These are phyloP conservation scores for Leucoagaricus sp. DNA, from an alignment of 1,284 basidiomycete species.

Conservation along the genomic window DNA sequence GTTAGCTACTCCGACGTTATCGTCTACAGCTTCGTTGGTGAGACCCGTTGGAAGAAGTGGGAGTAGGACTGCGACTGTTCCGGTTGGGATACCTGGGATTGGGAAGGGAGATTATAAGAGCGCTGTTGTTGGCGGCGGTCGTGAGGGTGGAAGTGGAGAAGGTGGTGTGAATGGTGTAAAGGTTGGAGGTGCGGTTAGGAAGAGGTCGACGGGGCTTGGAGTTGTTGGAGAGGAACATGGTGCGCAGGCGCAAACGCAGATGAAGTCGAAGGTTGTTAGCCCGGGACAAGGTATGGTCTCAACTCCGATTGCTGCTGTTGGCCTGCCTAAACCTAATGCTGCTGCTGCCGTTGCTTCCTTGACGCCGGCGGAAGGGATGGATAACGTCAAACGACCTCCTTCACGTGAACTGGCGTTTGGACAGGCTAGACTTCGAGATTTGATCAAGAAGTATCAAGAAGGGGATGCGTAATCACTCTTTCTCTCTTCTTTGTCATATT, in stretches of 20 bases:
- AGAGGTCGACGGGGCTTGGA: constrained; percentile 2
- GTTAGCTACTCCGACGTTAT: constrained; percentile 67
- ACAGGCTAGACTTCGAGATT: constrained; percentile 69
- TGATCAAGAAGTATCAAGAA: constrained; percentile 77
- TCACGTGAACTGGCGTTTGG: constrained; percentile 64
- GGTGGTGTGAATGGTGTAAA: neutral
- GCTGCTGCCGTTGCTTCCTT: neutral
- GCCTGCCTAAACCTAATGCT: neutral
- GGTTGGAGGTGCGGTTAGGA: neutral
- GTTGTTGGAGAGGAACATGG: neutral
- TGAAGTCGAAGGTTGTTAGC: neutral
- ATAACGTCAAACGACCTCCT: constrained; percentile 15
- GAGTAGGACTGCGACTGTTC: neutral
- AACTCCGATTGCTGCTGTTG: neutral
- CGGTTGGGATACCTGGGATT: constrained; percentile 3
- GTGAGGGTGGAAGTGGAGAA: neutral
- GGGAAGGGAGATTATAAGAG: constrained; percentile 2
- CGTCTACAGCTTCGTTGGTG: constrained; percentile 72
- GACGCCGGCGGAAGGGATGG: neutral
- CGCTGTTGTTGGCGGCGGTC: neutral
- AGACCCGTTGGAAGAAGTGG: constrained; percentile 33
- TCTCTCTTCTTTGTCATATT: neutral
- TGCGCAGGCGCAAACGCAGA: neutral
- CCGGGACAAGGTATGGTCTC: neutral
- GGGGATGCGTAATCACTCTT: neutral